phyloP scores from a whole-genome alignment of 345 rosid genomes.

The Euclidium syriacum region DNA sequence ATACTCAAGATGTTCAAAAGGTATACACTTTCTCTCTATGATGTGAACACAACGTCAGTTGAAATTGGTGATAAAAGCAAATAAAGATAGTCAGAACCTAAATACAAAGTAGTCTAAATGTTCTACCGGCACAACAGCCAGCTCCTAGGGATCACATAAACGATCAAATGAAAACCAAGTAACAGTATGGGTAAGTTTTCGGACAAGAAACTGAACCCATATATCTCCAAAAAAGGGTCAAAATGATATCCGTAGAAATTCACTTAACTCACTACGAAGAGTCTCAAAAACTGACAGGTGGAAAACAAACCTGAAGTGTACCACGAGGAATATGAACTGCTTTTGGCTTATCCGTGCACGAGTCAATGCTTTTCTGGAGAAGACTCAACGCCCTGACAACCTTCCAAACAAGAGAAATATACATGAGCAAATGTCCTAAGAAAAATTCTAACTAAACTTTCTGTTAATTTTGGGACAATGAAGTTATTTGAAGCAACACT shows the following conservation, averaged over 20 bases:
- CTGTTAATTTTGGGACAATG: not conserved
- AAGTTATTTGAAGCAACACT: not conserved
- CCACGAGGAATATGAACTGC: conserved; percentile 84
- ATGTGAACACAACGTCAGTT: not conserved
- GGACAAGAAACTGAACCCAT: not conserved
- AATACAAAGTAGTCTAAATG: not conserved
- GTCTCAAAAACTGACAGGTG: not conserved
- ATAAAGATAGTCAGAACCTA: not conserved
- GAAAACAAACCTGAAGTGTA: conserved; percentile 88
- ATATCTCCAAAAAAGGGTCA: not conserved
- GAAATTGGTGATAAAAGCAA: not conserved
- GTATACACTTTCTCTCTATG: not conserved
- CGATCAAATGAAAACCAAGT: not conserved
- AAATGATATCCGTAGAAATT: not conserved
- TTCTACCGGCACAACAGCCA: not conserved
- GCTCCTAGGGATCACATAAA: not conserved
- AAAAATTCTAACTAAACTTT: not conserved
- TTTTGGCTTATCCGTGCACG: conserved; percentile 49
- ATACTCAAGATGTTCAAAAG: not conserved
- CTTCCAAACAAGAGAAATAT: conserved; percentile 39
- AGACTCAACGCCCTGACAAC: conserved; percentile 77
- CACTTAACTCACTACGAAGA: not conserved
- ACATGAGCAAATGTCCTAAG: not conserved
- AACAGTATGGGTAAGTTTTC: not conserved
- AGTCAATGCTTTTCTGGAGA: conserved; percentile 56